Evolutionary conservation across 2,329 filamentous ascomycete species (phyloP).

Genomic region (Tricladium varicosporioides): DNA sequence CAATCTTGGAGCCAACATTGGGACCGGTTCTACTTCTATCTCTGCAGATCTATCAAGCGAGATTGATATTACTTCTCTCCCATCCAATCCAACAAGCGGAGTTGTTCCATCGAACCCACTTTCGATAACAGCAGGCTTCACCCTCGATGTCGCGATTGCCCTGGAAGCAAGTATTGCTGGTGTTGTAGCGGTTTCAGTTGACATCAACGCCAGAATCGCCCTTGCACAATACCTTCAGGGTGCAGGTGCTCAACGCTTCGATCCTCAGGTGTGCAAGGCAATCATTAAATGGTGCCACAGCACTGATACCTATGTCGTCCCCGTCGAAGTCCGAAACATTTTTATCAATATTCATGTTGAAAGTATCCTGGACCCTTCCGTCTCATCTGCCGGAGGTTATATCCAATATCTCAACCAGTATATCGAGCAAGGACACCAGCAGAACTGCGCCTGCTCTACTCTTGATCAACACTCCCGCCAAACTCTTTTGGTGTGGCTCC

Average conservation of each 20-base stretch:
- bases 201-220: background rate
- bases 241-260: background rate
- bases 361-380: background rate
- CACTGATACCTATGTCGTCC: background rate
- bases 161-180: constrained; percentile 2
- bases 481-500: background rate
- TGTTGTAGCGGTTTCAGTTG: background rate
- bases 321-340: background rate
- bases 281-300: background rate
- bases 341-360: background rate
- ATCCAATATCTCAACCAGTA: background rate
- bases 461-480: background rate
- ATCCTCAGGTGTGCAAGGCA: background rate
- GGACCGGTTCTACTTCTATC: no score
- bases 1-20: no score
- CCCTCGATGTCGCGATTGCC: background rate
- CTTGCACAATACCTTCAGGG: background rate
- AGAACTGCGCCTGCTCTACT: background rate
- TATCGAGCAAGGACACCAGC: background rate
- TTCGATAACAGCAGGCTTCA: background rate
- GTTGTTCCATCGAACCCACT: background rate
- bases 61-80: no score
- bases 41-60: no score
- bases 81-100: no score
- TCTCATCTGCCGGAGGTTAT: background rate